phyloP scores from a whole-genome alignment of 768 basidiomycete genomes.

The Panus rudis region DNA sequence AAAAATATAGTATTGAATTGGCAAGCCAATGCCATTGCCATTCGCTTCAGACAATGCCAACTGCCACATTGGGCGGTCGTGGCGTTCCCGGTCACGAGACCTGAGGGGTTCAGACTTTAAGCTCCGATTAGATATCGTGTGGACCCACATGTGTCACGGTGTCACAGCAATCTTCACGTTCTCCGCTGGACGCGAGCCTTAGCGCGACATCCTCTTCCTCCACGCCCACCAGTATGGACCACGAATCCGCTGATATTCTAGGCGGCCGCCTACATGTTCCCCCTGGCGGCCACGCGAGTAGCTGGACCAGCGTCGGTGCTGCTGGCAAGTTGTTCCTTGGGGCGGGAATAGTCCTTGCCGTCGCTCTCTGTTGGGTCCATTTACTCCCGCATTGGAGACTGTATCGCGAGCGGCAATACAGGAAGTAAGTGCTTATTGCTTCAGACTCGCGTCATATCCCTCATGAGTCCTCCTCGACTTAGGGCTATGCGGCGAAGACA shows the following conservation, averaged over 20 bases:
- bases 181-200: not conserved
- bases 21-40: no score
- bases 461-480: slow-evolving; percentile 5
- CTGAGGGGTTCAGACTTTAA: no score
- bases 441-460: slow-evolving; percentile 3
- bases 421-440: slow-evolving; percentile 42
- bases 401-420: slow-evolving; percentile 59
- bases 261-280: slow-evolving; percentile 39
- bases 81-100: no score
- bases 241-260: slow-evolving; percentile 67
- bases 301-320: slow-evolving; percentile 16
- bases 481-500: slow-evolving; percentile 70
- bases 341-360: slow-evolving; percentile 5
- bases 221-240: slow-evolving; percentile 41
- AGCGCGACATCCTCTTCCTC: slow-evolving; percentile 9
- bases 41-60: no score
- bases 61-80: no score
- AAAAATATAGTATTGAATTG: no score
- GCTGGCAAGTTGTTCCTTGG: slow-evolving; percentile 9
- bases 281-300: slow-evolving; percentile 31
- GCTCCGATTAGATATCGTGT: no score
- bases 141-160: no score
- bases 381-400: slow-evolving; percentile 36
- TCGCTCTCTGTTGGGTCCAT: slow-evolving; percentile 10
- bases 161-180: not conserved